Evolutionary conservation across 139 green algal species (phyloP).

Genomic region (Desmodesmus armatus): DNA sequence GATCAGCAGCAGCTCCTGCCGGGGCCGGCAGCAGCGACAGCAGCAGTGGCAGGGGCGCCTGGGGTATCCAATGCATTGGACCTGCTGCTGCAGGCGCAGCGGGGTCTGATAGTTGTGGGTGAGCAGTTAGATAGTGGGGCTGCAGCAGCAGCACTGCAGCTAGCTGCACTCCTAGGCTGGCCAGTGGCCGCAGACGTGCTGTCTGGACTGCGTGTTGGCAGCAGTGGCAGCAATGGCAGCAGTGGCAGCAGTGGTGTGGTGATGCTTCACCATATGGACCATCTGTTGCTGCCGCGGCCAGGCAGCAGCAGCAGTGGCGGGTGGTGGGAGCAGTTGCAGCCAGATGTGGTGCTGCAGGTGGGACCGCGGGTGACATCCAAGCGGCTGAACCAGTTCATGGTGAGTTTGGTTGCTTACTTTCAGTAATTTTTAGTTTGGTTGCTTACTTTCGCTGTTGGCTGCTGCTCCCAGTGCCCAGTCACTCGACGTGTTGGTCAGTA

Average conservation of each 20-base stretch:
- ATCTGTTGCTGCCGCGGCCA: conserved; percentile 86
- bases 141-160: conserved; percentile 61
- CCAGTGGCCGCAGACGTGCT: conserved; percentile 90
- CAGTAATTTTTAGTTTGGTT: too few species aligned
- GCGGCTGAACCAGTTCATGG: conserved; percentile 85
- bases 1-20: not conserved
- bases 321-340: conserved; percentile 72
- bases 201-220: conserved; percentile 78
- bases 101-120: conserved; percentile 88
- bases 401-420: conserved; percentile 10
- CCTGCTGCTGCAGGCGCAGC: conserved; percentile 37
- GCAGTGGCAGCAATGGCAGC: conserved; percentile 27
- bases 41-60: not conserved
- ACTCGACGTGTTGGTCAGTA: too few species aligned
- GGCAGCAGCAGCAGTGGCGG: conserved; percentile 30
- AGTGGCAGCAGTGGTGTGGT: conserved; percentile 7
- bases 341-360: conserved; percentile 89
- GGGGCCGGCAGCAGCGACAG: not conserved
- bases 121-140: conserved; percentile 72
- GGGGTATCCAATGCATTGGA: conserved; percentile 44
- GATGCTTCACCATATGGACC: conserved; percentile 83
- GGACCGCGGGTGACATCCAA: conserved; percentile 90
- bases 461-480: too few species aligned
- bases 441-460: too few species aligned
- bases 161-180: conserved; percentile 81